Evolutionary conservation across 2,329 filamentous ascomycete species (phyloP).

Genomic region (Diaporthe batatas): DNA sequence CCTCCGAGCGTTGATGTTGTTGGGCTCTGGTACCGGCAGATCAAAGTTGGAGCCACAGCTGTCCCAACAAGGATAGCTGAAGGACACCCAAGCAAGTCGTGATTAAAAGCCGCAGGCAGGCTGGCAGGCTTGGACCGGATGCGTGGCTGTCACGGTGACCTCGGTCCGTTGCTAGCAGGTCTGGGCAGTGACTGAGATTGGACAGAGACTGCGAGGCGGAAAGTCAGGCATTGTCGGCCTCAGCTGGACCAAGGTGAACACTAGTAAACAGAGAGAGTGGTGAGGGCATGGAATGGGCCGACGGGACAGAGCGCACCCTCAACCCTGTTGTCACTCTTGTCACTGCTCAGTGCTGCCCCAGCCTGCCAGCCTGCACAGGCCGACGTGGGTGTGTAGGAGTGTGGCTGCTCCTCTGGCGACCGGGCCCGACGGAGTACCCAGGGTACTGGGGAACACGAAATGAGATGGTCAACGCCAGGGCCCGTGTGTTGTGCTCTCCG

Average conservation of each 20-base stretch:
- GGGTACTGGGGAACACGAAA: not conserved
- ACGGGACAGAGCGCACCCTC: not conserved
- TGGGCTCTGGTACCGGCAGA: slow-evolving; percentile 27
- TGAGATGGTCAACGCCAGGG: slow-evolving; percentile 35
- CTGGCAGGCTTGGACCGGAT: not conserved
- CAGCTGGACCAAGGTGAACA: slow-evolving; percentile 15
- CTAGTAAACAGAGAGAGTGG: not conserved
- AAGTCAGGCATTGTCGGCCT: not conserved
- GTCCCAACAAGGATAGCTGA: slow-evolving; percentile 14
- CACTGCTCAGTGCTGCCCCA: too few relatives aligned
- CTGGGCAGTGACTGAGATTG: not conserved
- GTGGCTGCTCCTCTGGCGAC: slow-evolving; percentile 10
- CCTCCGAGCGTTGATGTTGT: slow-evolving; percentile 19
- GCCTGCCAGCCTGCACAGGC: slow-evolving; percentile 7
- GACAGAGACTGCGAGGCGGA: not conserved
- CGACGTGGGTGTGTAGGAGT: slow-evolving; percentile 3
- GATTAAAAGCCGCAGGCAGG: slow-evolving; percentile 26
- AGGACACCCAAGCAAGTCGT: not conserved
- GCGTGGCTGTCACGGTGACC: slow-evolving; percentile 10
- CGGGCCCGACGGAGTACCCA: slow-evolving; percentile 22
- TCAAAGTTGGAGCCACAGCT: slow-evolving; percentile 16
- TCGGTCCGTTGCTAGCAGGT: slow-evolving; percentile 9
- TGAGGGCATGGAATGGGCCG: not conserved
- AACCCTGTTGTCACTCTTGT: not conserved
- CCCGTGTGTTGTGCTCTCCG: slow-evolving; percentile 34